Conservation (phyloP, 2,329 filamentous ascomycete genomes). For the Plenodomus biglobosus region DNA sequence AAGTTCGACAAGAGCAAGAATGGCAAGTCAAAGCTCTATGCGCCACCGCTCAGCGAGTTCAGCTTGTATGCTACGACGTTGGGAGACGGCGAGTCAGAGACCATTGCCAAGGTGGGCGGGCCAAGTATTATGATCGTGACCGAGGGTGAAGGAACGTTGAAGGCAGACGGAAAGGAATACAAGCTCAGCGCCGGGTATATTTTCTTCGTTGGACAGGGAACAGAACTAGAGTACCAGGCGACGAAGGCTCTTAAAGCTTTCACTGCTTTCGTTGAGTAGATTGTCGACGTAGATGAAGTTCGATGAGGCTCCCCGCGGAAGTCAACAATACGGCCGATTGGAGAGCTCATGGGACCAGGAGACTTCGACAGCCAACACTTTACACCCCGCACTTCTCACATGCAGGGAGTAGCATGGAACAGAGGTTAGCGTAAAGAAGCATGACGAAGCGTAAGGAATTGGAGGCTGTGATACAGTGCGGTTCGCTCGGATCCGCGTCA, state of each 20-base stretch:
- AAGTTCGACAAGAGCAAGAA: constrained; percentile 55
- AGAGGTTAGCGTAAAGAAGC: constrained; percentile 2
- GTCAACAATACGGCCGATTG: constrained; percentile 19
- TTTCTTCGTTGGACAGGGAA: constrained; percentile 66
- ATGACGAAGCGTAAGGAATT: neutral
- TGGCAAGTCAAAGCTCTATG: constrained; percentile 65
- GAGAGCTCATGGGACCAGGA: constrained; percentile 8
- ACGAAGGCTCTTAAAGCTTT: constrained; percentile 51
- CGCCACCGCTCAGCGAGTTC: constrained; percentile 71
- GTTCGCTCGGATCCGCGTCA: constrained; percentile 30
- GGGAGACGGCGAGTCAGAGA: constrained; percentile 60
- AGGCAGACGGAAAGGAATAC: constrained; percentile 55
- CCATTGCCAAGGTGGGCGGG: constrained; percentile 57
- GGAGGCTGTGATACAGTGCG: neutral
- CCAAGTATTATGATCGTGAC: constrained; percentile 66
- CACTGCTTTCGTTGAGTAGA: constrained; percentile 50
- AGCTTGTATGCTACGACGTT: constrained; percentile 65
- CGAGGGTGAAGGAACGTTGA: constrained; percentile 60
- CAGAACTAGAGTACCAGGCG: constrained; percentile 52
- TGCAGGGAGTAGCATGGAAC: constrained; percentile 1
- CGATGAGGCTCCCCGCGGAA: constrained; percentile 17
- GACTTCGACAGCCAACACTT: constrained; percentile 2
- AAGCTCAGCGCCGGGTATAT: constrained; percentile 64
- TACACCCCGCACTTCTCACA: constrained; percentile 13
- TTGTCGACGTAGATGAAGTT: neutral